Base-by-base conservation (phyloP, 2,329 filamentous ascomycete species). In the Penicillium brevicompactum region DNA sequence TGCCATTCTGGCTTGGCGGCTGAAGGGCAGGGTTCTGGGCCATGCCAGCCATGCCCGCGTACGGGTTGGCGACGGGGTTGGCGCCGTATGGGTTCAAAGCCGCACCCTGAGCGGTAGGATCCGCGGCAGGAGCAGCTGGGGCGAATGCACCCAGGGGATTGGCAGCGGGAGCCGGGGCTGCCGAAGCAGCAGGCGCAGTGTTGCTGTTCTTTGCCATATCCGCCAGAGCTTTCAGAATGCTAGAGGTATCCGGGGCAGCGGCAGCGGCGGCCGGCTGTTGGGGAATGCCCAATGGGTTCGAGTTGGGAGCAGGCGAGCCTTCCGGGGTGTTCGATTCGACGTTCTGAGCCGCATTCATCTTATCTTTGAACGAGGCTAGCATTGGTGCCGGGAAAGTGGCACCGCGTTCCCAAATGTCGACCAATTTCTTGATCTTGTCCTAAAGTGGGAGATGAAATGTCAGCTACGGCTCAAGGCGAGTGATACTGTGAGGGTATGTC, bases 361-460 rank as follows among this genome's bases (percentile, higher is more conserved):
- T 92, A 70, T 90, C 83, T 77, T 91, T 93, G 82, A 96, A 96
- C 37, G 85, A 85, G n/a, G 78, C 73, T 66, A 99, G 84, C 85
- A 96, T 88, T 51, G 87, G 76, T 41, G 82, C 73, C 24, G 94
- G 92, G 74, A 99, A 97, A 21, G 92, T 97, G 71, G 89, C 88
- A 62, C 91, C 91, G 70, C 94, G 94, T 73, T 97, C 92, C 94
- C 94, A 99, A 65, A 99, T 99, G 72, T 96, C 92, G 77, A 97
- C 81, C 66, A 99, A 84, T 75, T 97, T 97, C 72, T 83, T 87
- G 76, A 97, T 93, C 80, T 97, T 97, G 74, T 96, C 91, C 90
- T 94, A 88, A 80, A 87, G 64, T 46, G 54, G 71, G 70, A 72
- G 14, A 66, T 57, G 56, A 76, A 75, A 77, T 70, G 80, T 83